A percentile compares a stretch with the other conserved stretches of the same genome.
phyloP scores from a whole-genome alignment of 345 rosid species.

The Nephelium lappaceum region DNA sequence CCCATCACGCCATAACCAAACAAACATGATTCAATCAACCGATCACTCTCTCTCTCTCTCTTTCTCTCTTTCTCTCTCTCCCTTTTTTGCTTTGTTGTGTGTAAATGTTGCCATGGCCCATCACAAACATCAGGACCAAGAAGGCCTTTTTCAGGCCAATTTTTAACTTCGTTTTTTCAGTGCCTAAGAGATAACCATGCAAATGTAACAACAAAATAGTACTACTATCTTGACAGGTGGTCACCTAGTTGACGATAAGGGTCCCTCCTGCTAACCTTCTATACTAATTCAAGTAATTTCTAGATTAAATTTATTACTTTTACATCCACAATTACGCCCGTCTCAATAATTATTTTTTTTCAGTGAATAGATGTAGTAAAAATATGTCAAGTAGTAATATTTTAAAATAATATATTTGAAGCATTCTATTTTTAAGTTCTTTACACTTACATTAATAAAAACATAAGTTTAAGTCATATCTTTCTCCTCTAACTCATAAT shows the following conservation, averaged over 20 bases:
- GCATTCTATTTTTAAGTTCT: too few species aligned
- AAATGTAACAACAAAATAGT: neutral
- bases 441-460: too few species aligned
- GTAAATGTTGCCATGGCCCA: slow-evolving; percentile 5
- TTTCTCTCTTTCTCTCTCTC: neutral
- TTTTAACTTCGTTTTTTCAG: neutral
- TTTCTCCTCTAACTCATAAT: too few species aligned
- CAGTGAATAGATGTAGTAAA: too few species aligned
- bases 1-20: neutral
- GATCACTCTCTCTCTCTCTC: neutral
- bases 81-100: neutral
- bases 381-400: too few species aligned
- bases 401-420: too few species aligned
- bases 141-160: neutral
- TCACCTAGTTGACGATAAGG: neutral
- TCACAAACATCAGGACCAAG: neutral
- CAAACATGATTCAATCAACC: neutral
- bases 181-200: neutral
- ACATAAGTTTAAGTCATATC: too few species aligned
- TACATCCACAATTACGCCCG: too few species aligned
- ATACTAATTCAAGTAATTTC: too few species aligned
- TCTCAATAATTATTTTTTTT: too few species aligned
- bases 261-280: too few species aligned
- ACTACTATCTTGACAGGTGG: neutral
- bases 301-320: too few species aligned